These are phyloP conservation scores for Groenewaldozyma tartarivorans DNA, from an alignment of 805 yeast genomes.

Conservation along the genomic window DNA sequence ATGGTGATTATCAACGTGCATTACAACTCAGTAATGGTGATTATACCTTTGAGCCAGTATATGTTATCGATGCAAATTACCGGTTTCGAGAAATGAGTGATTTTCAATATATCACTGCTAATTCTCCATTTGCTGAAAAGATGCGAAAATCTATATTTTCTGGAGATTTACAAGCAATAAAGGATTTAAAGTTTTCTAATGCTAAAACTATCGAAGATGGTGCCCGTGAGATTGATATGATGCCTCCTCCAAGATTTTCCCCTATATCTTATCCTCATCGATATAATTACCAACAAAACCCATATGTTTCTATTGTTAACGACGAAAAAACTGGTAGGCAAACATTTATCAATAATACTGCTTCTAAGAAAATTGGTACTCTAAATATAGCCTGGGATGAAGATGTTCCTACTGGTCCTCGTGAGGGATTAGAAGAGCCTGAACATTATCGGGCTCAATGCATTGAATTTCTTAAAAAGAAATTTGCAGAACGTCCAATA, in stretches of 20 bases:
- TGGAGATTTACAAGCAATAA: constrained; percentile 36
- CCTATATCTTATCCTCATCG: constrained; percentile 66
- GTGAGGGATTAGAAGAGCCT: constrained; percentile 36
- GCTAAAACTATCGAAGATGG: constrained; percentile 20
- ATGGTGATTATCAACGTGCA: constrained; percentile 46
- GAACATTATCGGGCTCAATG: constrained; percentile 29
- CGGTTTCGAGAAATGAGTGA: constrained; percentile 82
- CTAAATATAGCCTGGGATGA: constrained; percentile 27
- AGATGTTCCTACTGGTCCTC: constrained; percentile 23
- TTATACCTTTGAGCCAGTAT: constrained; percentile 50
- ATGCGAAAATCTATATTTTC: constrained; percentile 33
- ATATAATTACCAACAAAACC: constrained; percentile 70
- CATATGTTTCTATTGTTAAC: constrained; percentile 43
- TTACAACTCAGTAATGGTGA: constrained; percentile 47
- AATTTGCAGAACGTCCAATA: constrained; percentile 67
- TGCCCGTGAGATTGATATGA: constrained; percentile 41
- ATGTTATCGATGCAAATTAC: constrained; percentile 56
- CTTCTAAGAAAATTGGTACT: constrained; percentile 25
- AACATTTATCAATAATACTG: constrained; percentile 25
- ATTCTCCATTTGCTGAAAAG: constrained; percentile 40
- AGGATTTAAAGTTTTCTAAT: constrained; percentile 26
- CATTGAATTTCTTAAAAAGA: constrained; percentile 26
- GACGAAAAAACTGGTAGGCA: constrained; percentile 37
- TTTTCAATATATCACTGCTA: constrained; percentile 62
- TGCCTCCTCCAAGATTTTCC: constrained; percentile 84